A percentile compares a stretch with the other conserved stretches of the same genome.
phyloP scores from a whole-genome alignment of 768 basidiomycete species.

The Agaricus subrufescens region DNA sequence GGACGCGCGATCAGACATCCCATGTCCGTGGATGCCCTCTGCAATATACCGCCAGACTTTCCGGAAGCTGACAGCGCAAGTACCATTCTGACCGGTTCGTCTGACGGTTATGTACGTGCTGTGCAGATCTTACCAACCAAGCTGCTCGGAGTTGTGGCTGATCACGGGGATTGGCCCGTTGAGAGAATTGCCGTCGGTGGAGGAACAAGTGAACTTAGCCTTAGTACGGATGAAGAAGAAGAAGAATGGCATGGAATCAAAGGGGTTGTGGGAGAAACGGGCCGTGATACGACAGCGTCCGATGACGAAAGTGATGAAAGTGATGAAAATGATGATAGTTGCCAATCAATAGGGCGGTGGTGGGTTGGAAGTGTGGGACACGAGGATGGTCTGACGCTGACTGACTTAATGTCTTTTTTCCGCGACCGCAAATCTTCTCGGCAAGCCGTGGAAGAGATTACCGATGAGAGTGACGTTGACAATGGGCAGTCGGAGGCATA shows the following conservation, averaged over 20 bases:
- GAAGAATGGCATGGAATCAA: slow-evolving; percentile 15
- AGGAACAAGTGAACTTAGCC: slow-evolving; percentile 27
- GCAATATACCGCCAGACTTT: slow-evolving; percentile 59
- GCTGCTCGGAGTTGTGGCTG: slow-evolving; percentile 83
- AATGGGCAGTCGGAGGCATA: slow-evolving; percentile 19
- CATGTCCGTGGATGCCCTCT: slow-evolving; percentile 84
- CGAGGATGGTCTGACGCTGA: slow-evolving; percentile 81
- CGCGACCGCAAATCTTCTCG: slow-evolving; percentile 33
- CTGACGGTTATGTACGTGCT: slow-evolving; percentile 85
- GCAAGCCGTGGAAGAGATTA: slow-evolving; percentile 20
- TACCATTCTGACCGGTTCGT: slow-evolving; percentile 84
- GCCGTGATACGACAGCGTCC: slow-evolving; percentile 2
- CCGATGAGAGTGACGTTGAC: slow-evolving; percentile 20
- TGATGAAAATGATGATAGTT: slow-evolving; percentile 17
- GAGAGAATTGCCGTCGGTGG: slow-evolving; percentile 72
- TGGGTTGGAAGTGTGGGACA: slow-evolving; percentile 96
- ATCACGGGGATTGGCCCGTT: slow-evolving; percentile 90
- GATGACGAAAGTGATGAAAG: slow-evolving; percentile 17
- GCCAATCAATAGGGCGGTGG: slow-evolving; percentile 33
- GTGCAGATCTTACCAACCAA: slow-evolving; percentile 87
- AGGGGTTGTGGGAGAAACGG: slow-evolving; percentile 6
- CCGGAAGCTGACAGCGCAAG: slow-evolving; percentile 58
- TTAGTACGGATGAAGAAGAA: slow-evolving; percentile 18
- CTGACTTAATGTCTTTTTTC: slow-evolving; percentile 78
- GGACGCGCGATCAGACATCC: slow-evolving; percentile 60